phyloP scores from a whole-genome alignment of 164 flowering plant genomes.

The Paratinospora sagittata region DNA sequence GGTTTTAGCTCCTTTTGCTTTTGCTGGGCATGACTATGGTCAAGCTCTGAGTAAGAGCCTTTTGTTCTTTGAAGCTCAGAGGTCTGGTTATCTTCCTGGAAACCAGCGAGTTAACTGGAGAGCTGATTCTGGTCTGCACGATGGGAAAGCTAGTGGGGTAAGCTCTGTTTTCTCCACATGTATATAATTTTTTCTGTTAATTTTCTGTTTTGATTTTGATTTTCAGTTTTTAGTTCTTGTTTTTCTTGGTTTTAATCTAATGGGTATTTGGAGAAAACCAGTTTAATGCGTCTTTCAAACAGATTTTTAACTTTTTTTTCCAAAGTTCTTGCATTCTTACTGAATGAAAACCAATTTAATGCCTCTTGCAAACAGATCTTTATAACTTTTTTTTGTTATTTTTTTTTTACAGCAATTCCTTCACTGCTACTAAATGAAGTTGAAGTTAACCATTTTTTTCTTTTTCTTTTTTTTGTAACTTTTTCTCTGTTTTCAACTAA shows the following conservation, averaged over 20 bases:
- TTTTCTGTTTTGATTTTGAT: neutral
- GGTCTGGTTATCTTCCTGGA: constrained; percentile 86
- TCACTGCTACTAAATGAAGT: too few relatives aligned
- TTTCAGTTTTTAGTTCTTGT: neutral
- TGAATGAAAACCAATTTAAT: too few relatives aligned
- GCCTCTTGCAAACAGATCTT: neutral
- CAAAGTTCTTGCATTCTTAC: too few relatives aligned
- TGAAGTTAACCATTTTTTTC: too few relatives aligned
- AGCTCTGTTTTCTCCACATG: too few relatives aligned
- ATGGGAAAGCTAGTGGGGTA: constrained; percentile 90
- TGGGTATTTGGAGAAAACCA: neutral
- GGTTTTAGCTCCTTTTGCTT: constrained; percentile 38
- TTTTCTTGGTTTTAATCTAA: constrained; percentile 2
- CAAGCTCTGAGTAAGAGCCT: constrained; percentile 81
- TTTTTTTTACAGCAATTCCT: too few relatives aligned
- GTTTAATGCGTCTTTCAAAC: too few relatives aligned
- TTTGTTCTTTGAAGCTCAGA: constrained; percentile 93
- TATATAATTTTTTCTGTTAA: neutral
- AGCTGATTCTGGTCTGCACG: constrained; percentile 70
- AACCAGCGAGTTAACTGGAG: constrained; percentile 90
- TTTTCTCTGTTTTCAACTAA: too few relatives aligned
- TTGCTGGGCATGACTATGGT: constrained; percentile 78
- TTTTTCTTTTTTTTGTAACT: too few relatives aligned
- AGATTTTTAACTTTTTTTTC: neutral
- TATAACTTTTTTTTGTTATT: too few relatives aligned